These are phyloP conservation scores for Coniochaeta ligniaria DNA, from an alignment of 2,329 filamentous ascomycete genomes.

Conservation along the genomic window DNA sequence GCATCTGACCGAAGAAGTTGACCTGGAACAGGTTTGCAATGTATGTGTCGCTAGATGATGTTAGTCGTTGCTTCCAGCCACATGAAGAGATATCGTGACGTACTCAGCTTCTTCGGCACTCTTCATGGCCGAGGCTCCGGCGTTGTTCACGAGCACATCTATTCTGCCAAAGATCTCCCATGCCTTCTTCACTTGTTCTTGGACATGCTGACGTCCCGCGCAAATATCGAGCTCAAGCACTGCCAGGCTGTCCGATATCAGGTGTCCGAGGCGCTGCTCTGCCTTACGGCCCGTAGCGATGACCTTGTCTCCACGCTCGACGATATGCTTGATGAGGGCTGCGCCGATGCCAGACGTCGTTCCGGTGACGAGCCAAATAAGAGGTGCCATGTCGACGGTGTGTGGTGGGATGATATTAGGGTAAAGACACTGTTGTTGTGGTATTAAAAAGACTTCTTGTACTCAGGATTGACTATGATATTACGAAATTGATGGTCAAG, in stretches of 20 bases:
- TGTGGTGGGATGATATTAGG: neutral
- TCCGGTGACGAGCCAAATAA: slow-evolving; percentile 26
- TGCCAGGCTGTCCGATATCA: slow-evolving; percentile 3
- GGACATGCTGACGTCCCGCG: neutral
- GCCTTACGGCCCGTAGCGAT: slow-evolving; percentile 22
- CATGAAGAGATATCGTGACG: slow-evolving; percentile 3
- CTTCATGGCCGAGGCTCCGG: slow-evolving; percentile 19
- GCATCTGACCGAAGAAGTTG: slow-evolving; percentile 9
- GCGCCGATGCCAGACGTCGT: slow-evolving; percentile 24
- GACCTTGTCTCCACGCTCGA: slow-evolving; percentile 20
- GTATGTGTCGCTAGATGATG: slow-evolving; percentile 2
- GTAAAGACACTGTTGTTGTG: no score
- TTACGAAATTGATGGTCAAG: no score
- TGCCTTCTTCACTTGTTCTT: slow-evolving; percentile 14
- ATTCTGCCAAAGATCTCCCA: slow-evolving; percentile 23
- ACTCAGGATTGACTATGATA: no score
- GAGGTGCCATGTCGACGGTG: slow-evolving; percentile 15
- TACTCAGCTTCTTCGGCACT: slow-evolving; percentile 23
- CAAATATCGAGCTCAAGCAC: slow-evolving; percentile 15
- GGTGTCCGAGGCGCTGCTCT: slow-evolving; percentile 13
- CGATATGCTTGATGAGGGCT: slow-evolving; percentile 16
- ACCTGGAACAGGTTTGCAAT: slow-evolving; percentile 3
- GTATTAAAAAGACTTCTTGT: no score
- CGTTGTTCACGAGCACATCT: slow-evolving; percentile 26
- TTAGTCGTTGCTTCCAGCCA: neutral